phyloP scores from a whole-genome alignment of 306 rosid genomes.

The Pachyrhizus erosus region DNA sequence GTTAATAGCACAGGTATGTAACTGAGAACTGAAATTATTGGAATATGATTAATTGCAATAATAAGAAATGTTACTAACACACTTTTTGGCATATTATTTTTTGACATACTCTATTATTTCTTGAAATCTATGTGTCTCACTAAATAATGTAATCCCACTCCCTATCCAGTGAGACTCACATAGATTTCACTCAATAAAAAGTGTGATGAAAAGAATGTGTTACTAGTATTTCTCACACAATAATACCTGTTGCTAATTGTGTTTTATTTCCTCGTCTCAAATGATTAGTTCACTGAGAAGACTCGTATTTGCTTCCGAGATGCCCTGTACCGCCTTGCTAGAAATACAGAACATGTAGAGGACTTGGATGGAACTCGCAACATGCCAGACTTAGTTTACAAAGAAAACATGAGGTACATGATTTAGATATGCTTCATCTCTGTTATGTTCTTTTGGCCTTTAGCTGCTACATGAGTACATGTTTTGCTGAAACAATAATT shows the following conservation, averaged over 20 bases:
- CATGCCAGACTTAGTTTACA: slow-evolving; percentile 36
- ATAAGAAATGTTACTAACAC: background rate
- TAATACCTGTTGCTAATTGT: slow-evolving; percentile 28
- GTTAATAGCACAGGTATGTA: slow-evolving; percentile 63
- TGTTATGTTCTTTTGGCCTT: slow-evolving; percentile 22
- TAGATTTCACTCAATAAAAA: background rate
- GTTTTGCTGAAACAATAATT: background rate
- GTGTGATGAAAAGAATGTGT: background rate
- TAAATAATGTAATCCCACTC: background rate
- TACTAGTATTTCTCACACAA: background rate
- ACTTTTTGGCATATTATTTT: background rate
- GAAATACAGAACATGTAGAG: slow-evolving; percentile 52
- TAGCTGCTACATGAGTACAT: background rate
- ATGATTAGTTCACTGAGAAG: slow-evolving; percentile 59
- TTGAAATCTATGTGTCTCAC: background rate
- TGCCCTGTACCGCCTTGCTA: slow-evolving; percentile 81
- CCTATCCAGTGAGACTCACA: background rate
- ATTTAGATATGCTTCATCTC: slow-evolving; percentile 14
- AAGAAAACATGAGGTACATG: slow-evolving; percentile 56
- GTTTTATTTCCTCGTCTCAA: background rate
- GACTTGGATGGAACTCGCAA: slow-evolving; percentile 43
- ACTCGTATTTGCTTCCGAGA: slow-evolving; percentile 78
- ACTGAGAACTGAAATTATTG: slow-evolving; percentile 2
- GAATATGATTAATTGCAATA: background rate
- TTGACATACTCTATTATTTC: background rate